Evolutionary conservation across 306 rosid species (phyloP).

Genomic region (Nissolia schottii): DNA sequence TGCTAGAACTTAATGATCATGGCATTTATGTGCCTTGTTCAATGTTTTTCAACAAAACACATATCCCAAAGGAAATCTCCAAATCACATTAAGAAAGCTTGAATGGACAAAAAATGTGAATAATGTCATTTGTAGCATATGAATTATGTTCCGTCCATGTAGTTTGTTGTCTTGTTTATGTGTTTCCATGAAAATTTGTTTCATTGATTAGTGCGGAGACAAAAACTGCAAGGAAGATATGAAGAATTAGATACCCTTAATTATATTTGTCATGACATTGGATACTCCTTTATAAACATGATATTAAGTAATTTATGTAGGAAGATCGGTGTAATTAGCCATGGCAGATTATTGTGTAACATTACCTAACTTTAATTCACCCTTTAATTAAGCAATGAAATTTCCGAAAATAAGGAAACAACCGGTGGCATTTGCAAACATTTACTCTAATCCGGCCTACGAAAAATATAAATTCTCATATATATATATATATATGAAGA

Average conservation of each 20-base stretch:
- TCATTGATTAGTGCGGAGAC: conserved; percentile 33
- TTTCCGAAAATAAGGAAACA: background rate
- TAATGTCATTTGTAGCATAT: conserved; percentile 7
- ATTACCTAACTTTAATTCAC: too few species aligned
- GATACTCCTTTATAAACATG: too few species aligned
- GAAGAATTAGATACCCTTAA: conserved; percentile 48
- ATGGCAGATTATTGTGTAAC: too few species aligned
- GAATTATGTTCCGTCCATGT: conserved; percentile 24
- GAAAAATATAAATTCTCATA: too few species aligned
- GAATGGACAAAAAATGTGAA: conserved; percentile 8
- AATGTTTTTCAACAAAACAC: conserved; percentile 37
- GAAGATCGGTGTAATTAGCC: too few species aligned
- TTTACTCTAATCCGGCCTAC: background rate
- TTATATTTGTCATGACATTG: too few species aligned
- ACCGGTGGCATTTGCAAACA: background rate
- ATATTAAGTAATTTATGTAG: too few species aligned
- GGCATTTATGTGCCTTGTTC: conserved; percentile 40
- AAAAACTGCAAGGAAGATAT: conserved; percentile 31
- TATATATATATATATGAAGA: too few species aligned
- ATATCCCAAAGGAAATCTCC: conserved; percentile 31
- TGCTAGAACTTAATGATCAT: conserved; percentile 49
- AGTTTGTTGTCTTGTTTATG: conserved; percentile 28
- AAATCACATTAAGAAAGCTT: conserved; percentile 16
- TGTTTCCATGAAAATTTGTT: background rate
- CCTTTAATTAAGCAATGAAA: conserved; percentile 18